phyloP scores from a whole-genome alignment of 352 stramenopile genomes.

The Vaucheria bursata region DNA sequence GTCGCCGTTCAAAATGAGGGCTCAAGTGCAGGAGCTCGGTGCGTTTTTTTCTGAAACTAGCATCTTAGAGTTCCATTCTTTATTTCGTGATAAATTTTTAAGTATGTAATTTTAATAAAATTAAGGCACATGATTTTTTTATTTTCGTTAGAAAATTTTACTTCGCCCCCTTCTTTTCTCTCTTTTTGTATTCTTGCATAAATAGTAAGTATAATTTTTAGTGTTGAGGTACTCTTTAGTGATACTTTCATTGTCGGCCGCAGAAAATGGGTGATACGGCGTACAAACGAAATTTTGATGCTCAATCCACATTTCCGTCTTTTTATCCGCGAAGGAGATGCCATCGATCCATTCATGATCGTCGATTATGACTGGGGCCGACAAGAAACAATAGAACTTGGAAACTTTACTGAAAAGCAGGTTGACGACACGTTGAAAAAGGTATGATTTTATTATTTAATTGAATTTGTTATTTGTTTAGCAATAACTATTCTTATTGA shows the following conservation, averaged over 20 bases:
- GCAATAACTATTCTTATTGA: no score
- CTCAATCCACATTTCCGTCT: constrained; percentile 40
- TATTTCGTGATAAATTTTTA: no score
- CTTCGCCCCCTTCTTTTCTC: background rate
- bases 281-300: constrained; percentile 36
- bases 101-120: background rate
- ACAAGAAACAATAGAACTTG: background rate
- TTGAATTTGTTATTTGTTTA: no score
- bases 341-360: constrained; percentile 26
- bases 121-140: background rate
- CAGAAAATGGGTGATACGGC: constrained; percentile 24
- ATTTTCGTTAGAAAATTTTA: background rate
- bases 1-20: background rate
- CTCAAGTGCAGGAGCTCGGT: background rate
- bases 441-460: no score
- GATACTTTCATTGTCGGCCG: background rate
- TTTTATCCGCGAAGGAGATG: constrained; percentile 28
- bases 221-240: background rate
- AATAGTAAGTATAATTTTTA: background rate
- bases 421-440: background rate
- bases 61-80: no score
- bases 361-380: background rate
- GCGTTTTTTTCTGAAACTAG: no score
- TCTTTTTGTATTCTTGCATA: background rate
- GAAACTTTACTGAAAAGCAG: background rate